Percentiles rank a stretch among this genome's conserved stretches.
Evolutionary conservation across 371 early-diverging fungal genomes (phyloP).

Genomic region (Catenaria anguillulae): DNA sequence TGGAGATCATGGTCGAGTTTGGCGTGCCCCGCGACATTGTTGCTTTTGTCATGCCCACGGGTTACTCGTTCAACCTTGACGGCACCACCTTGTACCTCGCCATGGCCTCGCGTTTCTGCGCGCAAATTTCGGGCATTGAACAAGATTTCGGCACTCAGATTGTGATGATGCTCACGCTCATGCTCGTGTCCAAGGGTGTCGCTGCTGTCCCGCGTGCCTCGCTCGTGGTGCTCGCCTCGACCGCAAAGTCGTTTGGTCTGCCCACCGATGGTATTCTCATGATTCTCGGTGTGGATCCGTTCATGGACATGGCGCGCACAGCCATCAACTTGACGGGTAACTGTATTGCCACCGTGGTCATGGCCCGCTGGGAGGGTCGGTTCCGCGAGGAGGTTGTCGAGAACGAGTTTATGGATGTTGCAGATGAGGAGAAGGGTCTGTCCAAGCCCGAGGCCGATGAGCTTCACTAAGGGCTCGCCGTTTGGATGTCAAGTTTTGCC

Average conservation of each 20-base stretch:
- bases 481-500: too few relatives aligned
- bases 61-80: slow-evolving; percentile 71
- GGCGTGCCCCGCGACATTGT: slow-evolving; percentile 56
- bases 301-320: slow-evolving; percentile 67
- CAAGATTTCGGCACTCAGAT: slow-evolving; percentile 47
- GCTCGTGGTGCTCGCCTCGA: slow-evolving; percentile 43
- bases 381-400: slow-evolving; percentile 34
- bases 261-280: slow-evolving; percentile 38
- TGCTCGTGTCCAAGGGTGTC: slow-evolving; percentile 59
- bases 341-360: slow-evolving; percentile 53
- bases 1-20: slow-evolving; percentile 53
- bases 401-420: too few relatives aligned
- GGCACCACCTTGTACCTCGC: slow-evolving; percentile 63
- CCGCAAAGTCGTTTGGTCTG: too few relatives aligned
- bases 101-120: slow-evolving; percentile 40
- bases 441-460: too few relatives aligned
- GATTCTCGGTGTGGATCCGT: slow-evolving; percentile 54
- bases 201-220: slow-evolving; percentile 68
- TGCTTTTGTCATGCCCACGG: slow-evolving; percentile 59
- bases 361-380: slow-evolving; percentile 55
- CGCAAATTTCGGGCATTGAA: slow-evolving; percentile 45
- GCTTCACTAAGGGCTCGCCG: too few relatives aligned
- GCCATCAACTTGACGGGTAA: slow-evolving; percentile 57
- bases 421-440: too few relatives aligned
- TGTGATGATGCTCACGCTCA: slow-evolving; percentile 51